These are phyloP conservation scores for Scopulariopsis brevicaulis DNA, from an alignment of 2,329 filamentous ascomycete genomes.

Conservation along the genomic window DNA sequence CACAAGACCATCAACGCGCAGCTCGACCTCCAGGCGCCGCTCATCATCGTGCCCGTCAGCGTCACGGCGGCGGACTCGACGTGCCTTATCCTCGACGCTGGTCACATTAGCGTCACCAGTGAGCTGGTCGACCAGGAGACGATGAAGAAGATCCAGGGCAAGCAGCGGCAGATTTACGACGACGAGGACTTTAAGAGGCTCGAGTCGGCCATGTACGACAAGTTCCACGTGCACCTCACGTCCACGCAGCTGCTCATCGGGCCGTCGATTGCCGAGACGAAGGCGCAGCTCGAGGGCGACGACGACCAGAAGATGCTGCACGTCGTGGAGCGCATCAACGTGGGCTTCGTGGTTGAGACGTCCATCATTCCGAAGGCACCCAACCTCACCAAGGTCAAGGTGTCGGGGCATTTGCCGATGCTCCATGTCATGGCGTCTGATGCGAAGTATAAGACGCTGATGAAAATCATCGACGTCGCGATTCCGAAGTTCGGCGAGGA, in stretches of 20 bases:
- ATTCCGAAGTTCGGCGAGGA: conserved; percentile 66
- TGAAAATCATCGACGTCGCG: conserved; percentile 92
- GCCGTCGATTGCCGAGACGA: conserved; percentile 82
- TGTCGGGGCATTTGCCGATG: conserved; percentile 85
- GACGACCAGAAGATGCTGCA: conserved; percentile 65
- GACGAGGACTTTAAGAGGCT: conserved; percentile 81
- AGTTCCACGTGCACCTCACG: conserved; percentile 83
- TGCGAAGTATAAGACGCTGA: conserved; percentile 90
- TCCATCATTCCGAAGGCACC: conserved; percentile 96
- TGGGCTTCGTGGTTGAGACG: conserved; percentile 91
- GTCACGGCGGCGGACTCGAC: conserved; percentile 71
- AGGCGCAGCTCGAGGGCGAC: conserved; percentile 61
- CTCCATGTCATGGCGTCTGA: conserved; percentile 89
- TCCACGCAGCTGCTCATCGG: conserved; percentile 95
- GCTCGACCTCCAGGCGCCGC: conserved; percentile 84
- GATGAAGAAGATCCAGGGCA: conserved; percentile 78
- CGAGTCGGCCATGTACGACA: conserved; percentile 94
- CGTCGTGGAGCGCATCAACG: conserved; percentile 92
- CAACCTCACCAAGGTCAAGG: conserved; percentile 80
- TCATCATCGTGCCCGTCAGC: conserved; percentile 93
- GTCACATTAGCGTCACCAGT: conserved; percentile 89
- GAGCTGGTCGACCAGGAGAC: conserved; percentile 89
- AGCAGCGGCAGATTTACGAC: conserved; percentile 77
- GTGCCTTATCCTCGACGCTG: conserved; percentile 90
- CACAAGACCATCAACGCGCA: conserved; percentile 98